Evolutionary conservation across 2,329 filamentous ascomycete species (phyloP).

Genomic region (Aquanectria penicillioides): DNA sequence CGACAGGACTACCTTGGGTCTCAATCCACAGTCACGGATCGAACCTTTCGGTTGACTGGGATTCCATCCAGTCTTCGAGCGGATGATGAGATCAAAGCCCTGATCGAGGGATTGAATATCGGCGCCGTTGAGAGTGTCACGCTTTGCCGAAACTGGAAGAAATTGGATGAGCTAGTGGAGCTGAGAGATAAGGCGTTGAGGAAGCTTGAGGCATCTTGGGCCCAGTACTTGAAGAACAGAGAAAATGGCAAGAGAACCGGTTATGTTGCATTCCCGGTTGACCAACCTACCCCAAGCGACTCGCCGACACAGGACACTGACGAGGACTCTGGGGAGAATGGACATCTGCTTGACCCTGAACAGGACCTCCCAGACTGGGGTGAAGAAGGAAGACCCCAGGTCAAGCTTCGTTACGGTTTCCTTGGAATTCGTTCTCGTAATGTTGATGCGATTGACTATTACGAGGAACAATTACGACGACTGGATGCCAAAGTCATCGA

Average conservation of each 20-base stretch:
- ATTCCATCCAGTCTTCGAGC: constrained; percentile 83
- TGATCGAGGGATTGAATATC: constrained; percentile 88
- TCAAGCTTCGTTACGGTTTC: constrained; percentile 81
- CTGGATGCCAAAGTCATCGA: constrained; percentile 79
- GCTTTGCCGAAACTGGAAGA: constrained; percentile 86
- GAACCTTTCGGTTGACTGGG: constrained; percentile 90
- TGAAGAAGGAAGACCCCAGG: constrained; percentile 69
- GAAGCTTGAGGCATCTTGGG: constrained; percentile 86
- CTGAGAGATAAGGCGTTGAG: constrained; percentile 73
- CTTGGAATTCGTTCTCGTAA: constrained; percentile 76
- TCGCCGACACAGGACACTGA: constrained; percentile 49
- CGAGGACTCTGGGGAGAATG: constrained; percentile 64
- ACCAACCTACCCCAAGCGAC: constrained; percentile 30
- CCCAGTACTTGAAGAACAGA: constrained; percentile 62
- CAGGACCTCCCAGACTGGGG: constrained; percentile 41
- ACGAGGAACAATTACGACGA: constrained; percentile 82
- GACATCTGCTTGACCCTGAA: constrained; percentile 66
- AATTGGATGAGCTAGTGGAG: constrained; percentile 79
- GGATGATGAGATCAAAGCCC: constrained; percentile 83
- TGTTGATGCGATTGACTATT: constrained; percentile 94
- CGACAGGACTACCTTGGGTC: constrained; percentile 92
- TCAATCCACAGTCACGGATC: constrained; percentile 94
- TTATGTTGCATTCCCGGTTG: background rate
- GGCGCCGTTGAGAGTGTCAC: constrained; percentile 90
- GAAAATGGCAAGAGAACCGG: constrained; percentile 23